Percentiles rank a stretch among this genome's conserved stretches.
Conservation (phyloP, 2,329 filamentous ascomycete species). For the Cryphonectria japonica region DNA sequence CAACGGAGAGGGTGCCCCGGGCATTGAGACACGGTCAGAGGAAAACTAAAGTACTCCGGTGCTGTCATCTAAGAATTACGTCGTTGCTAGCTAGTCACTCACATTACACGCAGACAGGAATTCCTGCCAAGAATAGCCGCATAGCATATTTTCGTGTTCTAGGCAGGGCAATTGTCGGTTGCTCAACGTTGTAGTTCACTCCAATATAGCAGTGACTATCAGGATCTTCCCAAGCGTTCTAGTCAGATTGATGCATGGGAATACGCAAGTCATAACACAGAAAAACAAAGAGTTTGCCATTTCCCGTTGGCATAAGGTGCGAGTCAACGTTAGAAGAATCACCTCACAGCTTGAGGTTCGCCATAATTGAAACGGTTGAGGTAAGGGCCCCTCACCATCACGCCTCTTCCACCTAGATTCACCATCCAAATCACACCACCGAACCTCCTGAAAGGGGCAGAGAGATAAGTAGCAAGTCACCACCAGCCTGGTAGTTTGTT, state of each 20-base stretch:
- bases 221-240: background rate
- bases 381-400: too few relatives aligned
- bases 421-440: too few relatives aligned
- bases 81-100: constrained; percentile 6
- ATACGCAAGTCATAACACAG: background rate
- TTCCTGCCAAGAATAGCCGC: too few relatives aligned
- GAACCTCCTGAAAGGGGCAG: too few relatives aligned
- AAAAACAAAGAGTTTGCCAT: constrained; percentile 14
- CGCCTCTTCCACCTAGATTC: too few relatives aligned
- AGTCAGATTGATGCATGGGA: constrained; percentile 9
- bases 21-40: constrained; percentile 7
- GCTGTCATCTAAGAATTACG: constrained; percentile 11
- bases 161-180: background rate
- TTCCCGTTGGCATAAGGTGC: background rate
- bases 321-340: constrained; percentile 4
- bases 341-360: constrained; percentile 12
- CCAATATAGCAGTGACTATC: background rate
- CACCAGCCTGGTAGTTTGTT: too few relatives aligned
- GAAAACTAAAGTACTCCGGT: constrained; percentile 6
- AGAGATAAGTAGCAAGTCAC: background rate
- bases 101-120: too few relatives aligned
- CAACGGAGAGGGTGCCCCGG: background rate
- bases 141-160: background rate
- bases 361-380: background rate
- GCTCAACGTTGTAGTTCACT: constrained; percentile 6